Base-by-base conservation (phyloP, 768 basidiomycete genomes). In the Tricholoma terreum region DNA sequence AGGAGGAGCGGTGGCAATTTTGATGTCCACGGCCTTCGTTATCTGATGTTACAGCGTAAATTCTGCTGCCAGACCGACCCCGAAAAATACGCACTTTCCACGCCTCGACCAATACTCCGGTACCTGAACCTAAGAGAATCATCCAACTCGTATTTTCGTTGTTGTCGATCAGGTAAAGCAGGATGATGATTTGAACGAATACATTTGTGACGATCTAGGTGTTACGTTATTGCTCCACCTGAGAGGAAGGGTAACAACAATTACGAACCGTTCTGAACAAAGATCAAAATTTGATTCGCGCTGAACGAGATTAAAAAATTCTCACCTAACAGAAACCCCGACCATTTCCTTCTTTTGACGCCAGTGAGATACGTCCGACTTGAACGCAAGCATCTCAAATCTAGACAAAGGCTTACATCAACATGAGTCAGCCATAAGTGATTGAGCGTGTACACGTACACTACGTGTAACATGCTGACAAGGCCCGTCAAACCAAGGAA, bases 81-180 rank as follows among this genome's bases (percentile, higher is more conserved):
- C 50, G 17, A 21, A 51, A 62, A 43, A 56, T 54, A 62, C 76
- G 54, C 57, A 85, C 89, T 87, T 98, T 98, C 95, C 94, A 98
- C 2, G 92, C 94, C 73, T 98, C 96, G 56, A 93, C 84, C 30
- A 91, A 63, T 42, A 91, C 81, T 42, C 92, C 90, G 69, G 85
- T 82, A 9, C 90, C 92, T 55, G 90, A 92, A 4, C 90, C 87
- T 71, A 94, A 82, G 22, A 98, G 81, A 71, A 98, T 98, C 92
- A 98, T 98, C 89, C 92, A 96, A 65, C 89, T 93, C 30, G 96
- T 99, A 69, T 98, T 91, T 53, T 92, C 87, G 63, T 91, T 92
- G 70, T 94, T 95, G 75, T 97, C 95, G 64, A 95, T 86, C 63
- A 98, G 87, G 73, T 97, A 98, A 17, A 98, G 79, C 31, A 96